These are phyloP conservation scores for Fonsecaea erecta DNA, from an alignment of 2,329 filamentous ascomycete genomes.

Conservation along the genomic window DNA sequence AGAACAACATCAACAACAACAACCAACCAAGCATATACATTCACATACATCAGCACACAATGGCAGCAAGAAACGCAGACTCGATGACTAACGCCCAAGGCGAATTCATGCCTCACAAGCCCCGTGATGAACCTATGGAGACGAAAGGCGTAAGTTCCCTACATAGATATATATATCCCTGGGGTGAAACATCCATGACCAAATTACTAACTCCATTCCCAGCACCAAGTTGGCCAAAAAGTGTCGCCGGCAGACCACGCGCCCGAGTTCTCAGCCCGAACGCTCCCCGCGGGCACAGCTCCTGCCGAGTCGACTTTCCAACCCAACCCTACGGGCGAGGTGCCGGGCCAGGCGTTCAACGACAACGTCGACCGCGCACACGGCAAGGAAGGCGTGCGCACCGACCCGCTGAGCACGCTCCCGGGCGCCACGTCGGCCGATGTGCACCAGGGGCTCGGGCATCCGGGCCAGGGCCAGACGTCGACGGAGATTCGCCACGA, in stretches of 20 bases:
- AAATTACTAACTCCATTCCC: constrained; percentile 23
- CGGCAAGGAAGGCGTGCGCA: constrained; percentile 49
- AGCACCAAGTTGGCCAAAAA: constrained; percentile 69
- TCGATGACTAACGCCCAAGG: constrained; percentile 59
- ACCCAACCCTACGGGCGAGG: constrained; percentile 38
- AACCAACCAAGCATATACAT: constrained; percentile 17
- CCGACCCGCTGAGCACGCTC: constrained; percentile 54
- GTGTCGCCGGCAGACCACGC: constrained; percentile 60
- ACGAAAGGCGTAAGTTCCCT: constrained; percentile 58
- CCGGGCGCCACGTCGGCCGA: constrained; percentile 58
- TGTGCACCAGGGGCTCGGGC: constrained; percentile 59
- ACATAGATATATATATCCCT: no score
- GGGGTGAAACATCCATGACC: not conserved
- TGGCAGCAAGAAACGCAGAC: constrained; percentile 57
- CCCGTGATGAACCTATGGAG: constrained; percentile 58
- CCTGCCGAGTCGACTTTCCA: constrained; percentile 54
- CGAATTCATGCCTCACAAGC: constrained; percentile 60
- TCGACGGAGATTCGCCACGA: constrained; percentile 55
- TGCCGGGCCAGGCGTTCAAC: constrained; percentile 50
- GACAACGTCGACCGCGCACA: constrained; percentile 45
- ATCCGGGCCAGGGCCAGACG: constrained; percentile 57
- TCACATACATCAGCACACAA: constrained; percentile 39
- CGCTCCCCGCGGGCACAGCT: constrained; percentile 66
- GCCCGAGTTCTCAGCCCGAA: constrained; percentile 68
- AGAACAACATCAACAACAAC: no score